Conservation (phyloP, 805 yeast species). For the Debaryomyces hansenii region DNA sequence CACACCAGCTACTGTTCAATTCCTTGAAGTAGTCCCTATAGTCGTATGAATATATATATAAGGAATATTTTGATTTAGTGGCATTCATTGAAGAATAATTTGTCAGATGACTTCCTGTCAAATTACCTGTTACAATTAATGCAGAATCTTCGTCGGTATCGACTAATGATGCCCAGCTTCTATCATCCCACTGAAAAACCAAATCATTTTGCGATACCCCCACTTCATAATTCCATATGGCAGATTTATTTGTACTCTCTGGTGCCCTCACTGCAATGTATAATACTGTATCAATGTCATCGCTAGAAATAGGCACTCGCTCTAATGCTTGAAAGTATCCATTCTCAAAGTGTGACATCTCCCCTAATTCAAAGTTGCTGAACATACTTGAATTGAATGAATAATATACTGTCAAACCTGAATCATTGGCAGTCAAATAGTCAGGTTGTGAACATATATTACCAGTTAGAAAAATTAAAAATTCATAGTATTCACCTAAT, state of each 20-base stretch:
- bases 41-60: constrained; percentile 50
- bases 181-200: constrained; percentile 68
- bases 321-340: constrained; percentile 44
- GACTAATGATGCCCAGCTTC: constrained; percentile 53
- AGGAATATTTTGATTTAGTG: constrained; percentile 28
- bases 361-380: constrained; percentile 23
- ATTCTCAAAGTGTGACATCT: constrained; percentile 26
- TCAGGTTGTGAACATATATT: constrained; percentile 45
- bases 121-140: constrained; percentile 60
- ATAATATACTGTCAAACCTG: constrained; percentile 36
- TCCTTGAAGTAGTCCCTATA: constrained; percentile 32
- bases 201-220: constrained; percentile 65
- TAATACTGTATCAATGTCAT: constrained; percentile 16
- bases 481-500: constrained; percentile 45
- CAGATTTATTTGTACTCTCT: constrained; percentile 32
- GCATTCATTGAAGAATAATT: constrained; percentile 18
- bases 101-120: constrained; percentile 20
- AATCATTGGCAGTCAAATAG: constrained; percentile 18
- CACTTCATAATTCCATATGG: constrained; percentile 62
- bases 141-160: constrained; percentile 74
- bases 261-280: constrained; percentile 45
- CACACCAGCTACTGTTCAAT: constrained; percentile 67
- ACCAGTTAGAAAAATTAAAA: constrained; percentile 51
- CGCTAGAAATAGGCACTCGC: constrained; percentile 24
- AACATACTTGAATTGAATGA: constrained; percentile 39